Evolutionary conservation across 2,329 filamentous ascomycete genomes (phyloP), one percentile per base, ranked within the genome.

Genomic region (Pyrenochaeta sp.): DNA sequence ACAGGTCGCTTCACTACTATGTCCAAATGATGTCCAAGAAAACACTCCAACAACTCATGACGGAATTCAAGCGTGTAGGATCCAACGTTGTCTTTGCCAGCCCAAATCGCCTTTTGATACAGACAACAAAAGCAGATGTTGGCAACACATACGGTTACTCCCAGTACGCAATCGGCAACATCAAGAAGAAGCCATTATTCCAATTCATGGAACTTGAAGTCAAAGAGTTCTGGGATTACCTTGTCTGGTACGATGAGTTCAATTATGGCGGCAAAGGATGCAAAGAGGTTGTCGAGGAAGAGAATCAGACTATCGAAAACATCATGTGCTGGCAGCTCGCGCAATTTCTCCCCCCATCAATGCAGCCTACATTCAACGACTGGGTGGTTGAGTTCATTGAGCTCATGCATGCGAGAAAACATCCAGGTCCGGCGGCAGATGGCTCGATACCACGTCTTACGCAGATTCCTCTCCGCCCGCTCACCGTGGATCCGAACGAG

Each of bases 301-400:
- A 93, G 59, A 84, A 88, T 30, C 91, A 96, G 67, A 81, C 83
- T 3, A 81, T 97, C 10, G 88, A 96, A 60, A 94, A 89, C 8
- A 85, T 99, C 61, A 97, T 99, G 92, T 89, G 96, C 72, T 99
- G 95, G 95, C 94, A 99, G 70, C 87, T 99, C 66, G 88, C 86
- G 31, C 92, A 90, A 1, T 96, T 96, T 69, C 74, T 99, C 1
- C 94, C 95, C 0, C 69, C 76, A 1, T 85, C 87, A 4, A 79
- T 99, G 35, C 92, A 97, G 63, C 81, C 87, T 1, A 82, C 86
- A 7, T 99, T 99, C 76, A 83, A 92, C 51, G 87, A 96, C 59
- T 96, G 92, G 90, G 84, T 96, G 3, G 84, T 96, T 10, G 90
- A 96, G 67, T 99, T 96, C 71, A 89, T 99, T 55, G 86, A 96